Conservation (phyloP, 1,139 yeast species). For the Nakaseomyces nivariensis region DNA sequence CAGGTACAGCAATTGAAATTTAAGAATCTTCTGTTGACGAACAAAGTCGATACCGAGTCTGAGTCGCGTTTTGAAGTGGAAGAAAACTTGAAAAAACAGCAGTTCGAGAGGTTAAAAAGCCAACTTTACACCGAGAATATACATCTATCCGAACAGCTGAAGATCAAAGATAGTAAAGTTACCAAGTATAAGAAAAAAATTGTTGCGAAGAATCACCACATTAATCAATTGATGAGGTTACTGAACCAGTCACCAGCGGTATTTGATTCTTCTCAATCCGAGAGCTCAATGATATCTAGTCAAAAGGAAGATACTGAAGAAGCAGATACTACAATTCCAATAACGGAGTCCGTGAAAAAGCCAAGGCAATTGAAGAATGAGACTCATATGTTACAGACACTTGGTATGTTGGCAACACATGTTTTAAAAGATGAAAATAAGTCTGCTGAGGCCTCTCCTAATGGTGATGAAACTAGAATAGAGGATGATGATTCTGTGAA, state of each 20-base stretch:
- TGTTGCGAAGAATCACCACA: constrained; percentile 35
- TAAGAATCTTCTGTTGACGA: constrained; percentile 33
- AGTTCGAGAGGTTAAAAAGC: constrained; percentile 37
- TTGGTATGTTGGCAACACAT: constrained; percentile 40
- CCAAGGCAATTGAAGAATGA: constrained; percentile 6
- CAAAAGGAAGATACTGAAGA: constrained; percentile 8
- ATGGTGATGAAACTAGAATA: constrained; percentile 1
- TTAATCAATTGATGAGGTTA: constrained; percentile 26
- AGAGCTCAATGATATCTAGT: constrained; percentile 6
- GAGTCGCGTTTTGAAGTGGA: constrained; percentile 40
- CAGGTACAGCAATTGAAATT: constrained; percentile 28
- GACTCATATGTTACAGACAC: constrained; percentile 35
- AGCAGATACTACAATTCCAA: constrained; percentile 6
- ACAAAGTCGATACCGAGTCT: constrained; percentile 26
- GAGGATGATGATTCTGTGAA: constrained; percentile 18
- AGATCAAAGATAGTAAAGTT: constrained; percentile 34
- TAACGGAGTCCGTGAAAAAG: constrained; percentile 3
- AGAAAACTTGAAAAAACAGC: constrained; percentile 36
- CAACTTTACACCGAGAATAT: constrained; percentile 29
- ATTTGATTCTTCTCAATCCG: constrained; percentile 9
- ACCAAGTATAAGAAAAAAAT: constrained; percentile 36
- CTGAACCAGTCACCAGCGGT: constrained; percentile 15
- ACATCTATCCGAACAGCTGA: constrained; percentile 31
- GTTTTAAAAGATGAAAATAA: constrained; percentile 34
- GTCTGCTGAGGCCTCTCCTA: constrained; percentile 3